These are phyloP conservation scores for Xylaria palmicola DNA, from an alignment of 495 filamentous ascomycete species.

Conservation along the genomic window DNA sequence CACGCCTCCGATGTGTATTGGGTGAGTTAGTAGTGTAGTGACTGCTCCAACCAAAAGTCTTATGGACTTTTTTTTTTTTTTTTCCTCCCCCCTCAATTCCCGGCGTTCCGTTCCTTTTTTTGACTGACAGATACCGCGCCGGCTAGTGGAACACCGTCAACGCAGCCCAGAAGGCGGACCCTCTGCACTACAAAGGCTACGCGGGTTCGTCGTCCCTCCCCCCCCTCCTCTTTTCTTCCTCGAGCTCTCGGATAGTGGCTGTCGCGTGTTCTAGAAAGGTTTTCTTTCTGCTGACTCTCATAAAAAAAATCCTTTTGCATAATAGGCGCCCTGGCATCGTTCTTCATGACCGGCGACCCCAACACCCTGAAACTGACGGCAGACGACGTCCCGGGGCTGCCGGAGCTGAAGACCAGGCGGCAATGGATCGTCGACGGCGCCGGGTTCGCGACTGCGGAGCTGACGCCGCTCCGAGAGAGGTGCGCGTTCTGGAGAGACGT, in stretches of 20 bases:
- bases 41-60: no score
- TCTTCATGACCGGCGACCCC: slow-evolving; percentile 59
- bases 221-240: no score
- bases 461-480: slow-evolving; percentile 41
- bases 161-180: slow-evolving; percentile 50
- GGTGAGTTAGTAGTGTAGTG: no score
- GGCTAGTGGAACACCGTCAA: slow-evolving; percentile 59
- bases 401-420: slow-evolving; percentile 37
- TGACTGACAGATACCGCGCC: not conserved
- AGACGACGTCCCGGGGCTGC: slow-evolving; percentile 43
- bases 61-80: no score
- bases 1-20: slow-evolving; percentile 60
- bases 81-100: no score
- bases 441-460: slow-evolving; percentile 42
- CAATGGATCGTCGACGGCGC: slow-evolving; percentile 51
- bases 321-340: slow-evolving; percentile 53
- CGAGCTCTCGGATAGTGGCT: not conserved
- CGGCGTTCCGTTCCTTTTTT: not conserved
- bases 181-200: slow-evolving; percentile 56
- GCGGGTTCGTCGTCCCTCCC: slow-evolving; percentile 33
- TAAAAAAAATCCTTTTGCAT: no score
- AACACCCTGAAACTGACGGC: slow-evolving; percentile 58
- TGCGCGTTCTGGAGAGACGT: slow-evolving; percentile 57
- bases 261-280: not conserved
- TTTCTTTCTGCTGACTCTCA: no score